Evolutionary conservation across 1,284 basidiomycete species (phyloP).

Genomic region (Tilletia walkeri): DNA sequence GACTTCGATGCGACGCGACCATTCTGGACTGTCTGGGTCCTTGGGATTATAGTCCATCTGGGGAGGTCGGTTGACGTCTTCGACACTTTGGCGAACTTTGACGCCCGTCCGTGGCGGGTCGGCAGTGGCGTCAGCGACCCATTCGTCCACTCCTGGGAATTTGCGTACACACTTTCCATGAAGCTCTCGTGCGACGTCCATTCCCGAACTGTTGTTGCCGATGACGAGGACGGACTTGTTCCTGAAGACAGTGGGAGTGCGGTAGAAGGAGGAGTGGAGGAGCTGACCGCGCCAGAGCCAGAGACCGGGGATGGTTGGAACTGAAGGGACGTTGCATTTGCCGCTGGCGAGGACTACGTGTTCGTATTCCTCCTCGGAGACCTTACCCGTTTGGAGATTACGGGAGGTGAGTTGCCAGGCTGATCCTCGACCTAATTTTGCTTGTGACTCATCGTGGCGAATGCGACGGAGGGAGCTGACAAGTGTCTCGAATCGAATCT

Average conservation of each 20-base stretch:
- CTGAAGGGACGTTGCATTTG: constrained; percentile 59
- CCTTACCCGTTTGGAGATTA: background rate
- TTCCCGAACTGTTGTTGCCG: constrained; percentile 61
- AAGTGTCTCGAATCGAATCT: constrained; percentile 49
- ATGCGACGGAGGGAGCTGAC: constrained; percentile 33
- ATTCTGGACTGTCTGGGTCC: constrained; percentile 32
- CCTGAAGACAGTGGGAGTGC: constrained; percentile 50
- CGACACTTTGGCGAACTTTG: constrained; percentile 37
- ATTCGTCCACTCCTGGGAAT: constrained; percentile 21
- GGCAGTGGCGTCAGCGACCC: constrained; percentile 18
- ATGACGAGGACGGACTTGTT: constrained; percentile 59
- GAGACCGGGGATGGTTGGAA: constrained; percentile 58
- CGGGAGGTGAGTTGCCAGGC: no score
- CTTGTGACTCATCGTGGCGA: no score
- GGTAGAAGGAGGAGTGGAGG: constrained; percentile 60
- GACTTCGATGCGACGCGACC: constrained; percentile 44
- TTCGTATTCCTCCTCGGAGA: constrained; percentile 27
- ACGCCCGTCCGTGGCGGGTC: background rate
- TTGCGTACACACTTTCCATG: constrained; percentile 38
- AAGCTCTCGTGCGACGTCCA: constrained; percentile 61
- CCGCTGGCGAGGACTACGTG: constrained; percentile 54
- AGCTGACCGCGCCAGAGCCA: constrained; percentile 56
- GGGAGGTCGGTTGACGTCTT: constrained; percentile 36
- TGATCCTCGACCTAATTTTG: background rate
- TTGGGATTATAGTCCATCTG: constrained; percentile 49